These are phyloP conservation scores for Alopecurus myosuroides DNA, from an alignment of 176 grass and related monocot genomes.

Conservation along the genomic window DNA sequence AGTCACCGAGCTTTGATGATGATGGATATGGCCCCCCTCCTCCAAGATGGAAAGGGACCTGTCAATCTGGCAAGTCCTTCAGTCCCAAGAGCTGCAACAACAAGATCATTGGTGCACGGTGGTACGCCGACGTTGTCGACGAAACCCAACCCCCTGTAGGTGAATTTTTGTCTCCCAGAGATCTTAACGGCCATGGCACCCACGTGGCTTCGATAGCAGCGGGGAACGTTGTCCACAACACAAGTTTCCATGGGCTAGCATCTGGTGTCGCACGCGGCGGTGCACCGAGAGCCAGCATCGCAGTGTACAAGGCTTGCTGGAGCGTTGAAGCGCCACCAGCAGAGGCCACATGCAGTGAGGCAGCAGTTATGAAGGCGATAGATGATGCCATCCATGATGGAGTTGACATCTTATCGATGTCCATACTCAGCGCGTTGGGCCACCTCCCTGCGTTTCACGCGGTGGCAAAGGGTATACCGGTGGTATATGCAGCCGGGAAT, in stretches of 20 bases:
- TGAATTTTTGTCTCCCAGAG: constrained; percentile 41
- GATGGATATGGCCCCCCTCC: constrained; percentile 13
- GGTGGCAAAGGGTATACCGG: constrained; percentile 37
- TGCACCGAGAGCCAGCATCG: constrained; percentile 28
- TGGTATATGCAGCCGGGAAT: constrained; percentile 55
- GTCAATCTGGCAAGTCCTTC: constrained; percentile 18
- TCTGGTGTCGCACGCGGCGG: constrained; percentile 39
- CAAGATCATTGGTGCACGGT: constrained; percentile 37
- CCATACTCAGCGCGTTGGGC: too few relatives aligned
- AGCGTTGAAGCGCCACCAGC: not conserved
- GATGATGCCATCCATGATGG: too few relatives aligned
- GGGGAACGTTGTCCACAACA: constrained; percentile 15
- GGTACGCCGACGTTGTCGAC: not conserved
- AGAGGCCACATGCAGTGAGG: too few relatives aligned
- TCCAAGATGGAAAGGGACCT: constrained; percentile 21
- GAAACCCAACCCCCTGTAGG: not conserved
- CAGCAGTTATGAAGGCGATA: too few relatives aligned
- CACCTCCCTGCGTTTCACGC: too few relatives aligned
- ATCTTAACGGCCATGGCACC: constrained; percentile 42
- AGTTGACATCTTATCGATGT: too few relatives aligned
- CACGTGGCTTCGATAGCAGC: constrained; percentile 58
- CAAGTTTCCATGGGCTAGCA: constrained; percentile 29
- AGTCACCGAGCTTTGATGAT: constrained; percentile 22
- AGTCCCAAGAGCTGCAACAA: constrained; percentile 12
- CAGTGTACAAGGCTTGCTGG: constrained; percentile 59